A percentile compares a stretch with the other conserved stretches of the same genome.
Conservation (phyloP, 345 rosid genomes). For the Odontarrhena argentea region DNA sequence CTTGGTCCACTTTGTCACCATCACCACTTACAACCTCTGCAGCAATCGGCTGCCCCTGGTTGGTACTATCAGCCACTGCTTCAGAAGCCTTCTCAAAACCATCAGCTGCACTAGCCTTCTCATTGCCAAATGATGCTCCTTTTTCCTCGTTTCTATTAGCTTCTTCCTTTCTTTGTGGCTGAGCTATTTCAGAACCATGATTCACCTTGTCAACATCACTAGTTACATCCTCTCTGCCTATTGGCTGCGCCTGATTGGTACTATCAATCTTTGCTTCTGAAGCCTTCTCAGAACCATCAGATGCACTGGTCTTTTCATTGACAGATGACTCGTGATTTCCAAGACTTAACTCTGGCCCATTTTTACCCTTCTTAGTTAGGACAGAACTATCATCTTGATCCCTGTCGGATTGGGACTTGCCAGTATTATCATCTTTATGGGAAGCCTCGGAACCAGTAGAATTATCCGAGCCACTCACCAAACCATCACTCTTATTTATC, state of each 20-base stretch:
- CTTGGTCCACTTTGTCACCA: conserved; percentile 48
- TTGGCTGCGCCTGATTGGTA: conserved; percentile 43
- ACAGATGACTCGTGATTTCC: conserved; percentile 44
- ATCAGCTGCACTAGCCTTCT: conserved; percentile 47
- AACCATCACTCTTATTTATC: conserved; percentile 47
- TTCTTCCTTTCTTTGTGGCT: conserved; percentile 45
- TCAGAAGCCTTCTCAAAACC: conserved; percentile 46
- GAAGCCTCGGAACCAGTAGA: conserved; percentile 44
- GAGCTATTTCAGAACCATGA: conserved; percentile 44
- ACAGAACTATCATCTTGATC: conserved; percentile 47
- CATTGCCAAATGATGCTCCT: conserved; percentile 37
- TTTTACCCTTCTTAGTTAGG: conserved; percentile 41
- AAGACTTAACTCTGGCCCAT: conserved; percentile 46
- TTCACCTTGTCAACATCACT: conserved; percentile 46
- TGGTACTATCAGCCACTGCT: conserved; percentile 35
- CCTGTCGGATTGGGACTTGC: conserved; percentile 41
- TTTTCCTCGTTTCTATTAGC: conserved; percentile 53
- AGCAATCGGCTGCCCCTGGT: conserved; percentile 41
- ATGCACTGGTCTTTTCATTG: conserved; percentile 45
- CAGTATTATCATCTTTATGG: conserved; percentile 44
- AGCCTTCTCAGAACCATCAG: conserved; percentile 48
- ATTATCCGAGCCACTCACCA: conserved; percentile 42
- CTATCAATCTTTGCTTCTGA: conserved; percentile 44
- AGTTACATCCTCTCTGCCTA: conserved; percentile 41
- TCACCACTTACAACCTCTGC: conserved; percentile 40